These are phyloP conservation scores for Penicillium samsonianum DNA, from an alignment of 495 filamentous ascomycete genomes.

Conservation along the genomic window DNA sequence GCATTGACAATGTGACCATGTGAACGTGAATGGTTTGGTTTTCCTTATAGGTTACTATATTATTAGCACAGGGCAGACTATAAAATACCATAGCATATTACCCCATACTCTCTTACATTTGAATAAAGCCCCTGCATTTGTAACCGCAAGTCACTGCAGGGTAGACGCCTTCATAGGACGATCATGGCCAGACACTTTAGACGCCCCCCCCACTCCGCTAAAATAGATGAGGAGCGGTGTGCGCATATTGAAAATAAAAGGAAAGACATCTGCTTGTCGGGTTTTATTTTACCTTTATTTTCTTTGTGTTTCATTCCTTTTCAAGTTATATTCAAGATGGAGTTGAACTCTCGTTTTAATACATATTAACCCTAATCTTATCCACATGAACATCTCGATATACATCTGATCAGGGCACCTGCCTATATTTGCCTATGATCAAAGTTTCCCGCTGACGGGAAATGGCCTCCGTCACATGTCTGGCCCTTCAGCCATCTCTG, in stretches of 20 bases:
- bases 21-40: not conserved
- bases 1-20: not conserved
- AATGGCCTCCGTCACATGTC: slow-evolving; percentile 38
- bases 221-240: slow-evolving; percentile 20
- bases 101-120: not conserved
- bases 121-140: slow-evolving; percentile 17
- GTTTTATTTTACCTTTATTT: slow-evolving; percentile 2
- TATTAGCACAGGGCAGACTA: not conserved
- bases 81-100: not conserved
- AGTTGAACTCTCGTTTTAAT: slow-evolving; percentile 6
- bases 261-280: slow-evolving; percentile 3
- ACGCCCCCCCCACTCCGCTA: slow-evolving; percentile 16
- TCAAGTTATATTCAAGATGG: slow-evolving; percentile 10
- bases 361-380: slow-evolving; percentile 25
- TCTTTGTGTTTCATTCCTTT: slow-evolving; percentile 4
- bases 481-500: slow-evolving; percentile 20
- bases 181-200: slow-evolving; percentile 16
- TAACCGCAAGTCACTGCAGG: slow-evolving; percentile 13
- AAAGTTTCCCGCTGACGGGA: slow-evolving; percentile 7
- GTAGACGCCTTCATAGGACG: slow-evolving; percentile 5
- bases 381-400: not conserved
- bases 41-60: not conserved
- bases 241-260: slow-evolving; percentile 9
- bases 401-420: slow-evolving; percentile 7
- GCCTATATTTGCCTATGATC: slow-evolving; percentile 3